phyloP scores from a whole-genome alignment of 176 grass and related monocot species.

The Urochloa ruziziensis region DNA sequence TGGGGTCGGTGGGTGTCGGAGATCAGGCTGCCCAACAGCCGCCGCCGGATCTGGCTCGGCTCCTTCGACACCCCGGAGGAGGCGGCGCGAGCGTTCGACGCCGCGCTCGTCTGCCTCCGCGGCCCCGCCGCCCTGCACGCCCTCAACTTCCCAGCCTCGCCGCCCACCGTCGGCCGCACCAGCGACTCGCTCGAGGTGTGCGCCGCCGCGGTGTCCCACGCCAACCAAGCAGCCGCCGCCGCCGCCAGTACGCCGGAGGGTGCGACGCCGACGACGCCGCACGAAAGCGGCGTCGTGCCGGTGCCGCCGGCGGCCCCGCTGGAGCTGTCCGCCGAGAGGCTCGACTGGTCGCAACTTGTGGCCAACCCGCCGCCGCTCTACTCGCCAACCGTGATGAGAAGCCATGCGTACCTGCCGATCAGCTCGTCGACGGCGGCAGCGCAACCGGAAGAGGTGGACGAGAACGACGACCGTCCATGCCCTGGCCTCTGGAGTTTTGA shows the following conservation, averaged over 20 bases:
- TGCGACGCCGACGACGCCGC: not conserved
- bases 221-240: not conserved
- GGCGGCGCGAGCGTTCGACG: slow-evolving; percentile 58
- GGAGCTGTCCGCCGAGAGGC: not conserved
- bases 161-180: slow-evolving; percentile 5
- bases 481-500: not conserved
- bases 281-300: no score
- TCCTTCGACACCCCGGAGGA: slow-evolving; percentile 49
- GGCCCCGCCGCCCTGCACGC: slow-evolving; percentile 6
- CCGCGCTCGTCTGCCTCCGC: slow-evolving; percentile 49
- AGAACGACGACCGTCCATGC: not conserved
- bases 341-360: not conserved
- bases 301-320: not conserved
- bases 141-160: slow-evolving; percentile 52
- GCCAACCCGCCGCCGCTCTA: slow-evolving; percentile 9
- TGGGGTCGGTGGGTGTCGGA: slow-evolving; percentile 68
- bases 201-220: slow-evolving; percentile 9
- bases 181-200: slow-evolving; percentile 27
- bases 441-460: not conserved
- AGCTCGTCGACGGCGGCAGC: not conserved
- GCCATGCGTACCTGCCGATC: not conserved
- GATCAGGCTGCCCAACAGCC: slow-evolving; percentile 61
- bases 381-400: not conserved
- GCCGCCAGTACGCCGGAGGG: not conserved
- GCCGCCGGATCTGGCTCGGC: slow-evolving; percentile 49